Evolutionary conservation across 1,139 yeast genomes (phyloP).

Genomic region (Sugiyamaella paludigena): DNA sequence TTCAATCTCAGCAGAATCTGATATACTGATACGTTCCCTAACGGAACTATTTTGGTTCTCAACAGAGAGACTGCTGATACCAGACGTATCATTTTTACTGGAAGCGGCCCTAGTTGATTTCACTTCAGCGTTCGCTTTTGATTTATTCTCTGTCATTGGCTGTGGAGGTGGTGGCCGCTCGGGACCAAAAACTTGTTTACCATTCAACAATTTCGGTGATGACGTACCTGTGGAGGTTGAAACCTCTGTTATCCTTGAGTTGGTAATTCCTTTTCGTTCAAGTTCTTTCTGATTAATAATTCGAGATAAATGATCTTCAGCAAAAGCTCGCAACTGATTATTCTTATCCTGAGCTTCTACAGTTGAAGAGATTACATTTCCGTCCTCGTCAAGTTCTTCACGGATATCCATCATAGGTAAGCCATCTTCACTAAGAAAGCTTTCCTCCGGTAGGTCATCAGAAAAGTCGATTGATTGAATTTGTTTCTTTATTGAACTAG

Average conservation of each 20-base stretch:
- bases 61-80: too few species aligned
- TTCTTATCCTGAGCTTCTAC: conserved; percentile 29
- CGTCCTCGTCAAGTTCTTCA: conserved; percentile 83
- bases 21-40: too few species aligned
- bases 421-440: conserved; percentile 42
- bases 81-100: too few species aligned
- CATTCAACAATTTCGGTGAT: background rate
- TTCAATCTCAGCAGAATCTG: conserved; percentile 1
- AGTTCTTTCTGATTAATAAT: conserved; percentile 15
- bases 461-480: background rate
- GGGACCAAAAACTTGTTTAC: conserved; percentile 23
- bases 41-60: too few species aligned
- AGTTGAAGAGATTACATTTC: conserved; percentile 48
- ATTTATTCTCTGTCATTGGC: conserved; percentile 16
- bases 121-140: conserved; percentile 1
- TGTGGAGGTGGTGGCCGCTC: conserved; percentile 15
- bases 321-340: conserved; percentile 26
- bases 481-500: background rate
- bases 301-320: conserved; percentile 18
- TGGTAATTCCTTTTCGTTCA: conserved; percentile 5
- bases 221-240: background rate
- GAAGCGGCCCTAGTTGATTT: too few species aligned
- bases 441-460: background rate
- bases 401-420: conserved; percentile 76
- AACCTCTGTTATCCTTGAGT: background rate